Conservation (phyloP, 1,284 basidiomycete genomes). For the Fomitopsis schrenkii region DNA sequence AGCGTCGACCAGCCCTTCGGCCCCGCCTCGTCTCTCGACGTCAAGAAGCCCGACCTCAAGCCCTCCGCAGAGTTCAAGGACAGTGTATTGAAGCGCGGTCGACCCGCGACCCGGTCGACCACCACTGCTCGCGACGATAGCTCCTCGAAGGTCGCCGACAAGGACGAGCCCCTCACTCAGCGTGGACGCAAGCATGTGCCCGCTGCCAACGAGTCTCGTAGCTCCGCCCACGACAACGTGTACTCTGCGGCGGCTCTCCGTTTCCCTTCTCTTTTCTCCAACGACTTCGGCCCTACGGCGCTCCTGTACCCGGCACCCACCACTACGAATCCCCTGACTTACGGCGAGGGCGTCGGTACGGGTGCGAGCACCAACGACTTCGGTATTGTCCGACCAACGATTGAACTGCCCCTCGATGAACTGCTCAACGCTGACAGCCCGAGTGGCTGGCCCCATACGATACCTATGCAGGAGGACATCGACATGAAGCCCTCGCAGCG, state of each 20-base stretch:
- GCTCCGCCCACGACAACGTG: constrained; percentile 16
- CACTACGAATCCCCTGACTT: constrained; percentile 61
- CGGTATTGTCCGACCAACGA: constrained; percentile 69
- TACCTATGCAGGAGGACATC: constrained; percentile 27
- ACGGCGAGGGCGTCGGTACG: constrained; percentile 63
- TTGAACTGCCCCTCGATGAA: constrained; percentile 76
- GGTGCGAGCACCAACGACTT: constrained; percentile 42
- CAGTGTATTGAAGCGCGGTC: constrained; percentile 34
- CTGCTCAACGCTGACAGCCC: constrained; percentile 48
- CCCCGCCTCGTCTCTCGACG: constrained; percentile 40
- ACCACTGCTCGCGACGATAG: constrained; percentile 22
- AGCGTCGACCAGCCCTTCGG: constrained; percentile 66
- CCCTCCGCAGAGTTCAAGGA: constrained; percentile 66
- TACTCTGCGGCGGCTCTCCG: constrained; percentile 35
- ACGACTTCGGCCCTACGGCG: constrained; percentile 71
- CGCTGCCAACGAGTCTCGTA: constrained; percentile 14
- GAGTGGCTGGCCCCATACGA: constrained; percentile 28
- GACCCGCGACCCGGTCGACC: constrained; percentile 32
- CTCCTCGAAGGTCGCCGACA: constrained; percentile 14
- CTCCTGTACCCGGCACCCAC: constrained; percentile 65
- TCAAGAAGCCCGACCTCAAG: constrained; percentile 63
- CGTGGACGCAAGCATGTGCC: constrained; percentile 33
- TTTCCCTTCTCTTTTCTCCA: constrained; percentile 69
- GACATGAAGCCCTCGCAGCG: constrained; percentile 26
- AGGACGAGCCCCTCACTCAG: constrained; percentile 36